Conservation (phyloP, 306 rosid species). For the Cucurbita maxima region DNA sequence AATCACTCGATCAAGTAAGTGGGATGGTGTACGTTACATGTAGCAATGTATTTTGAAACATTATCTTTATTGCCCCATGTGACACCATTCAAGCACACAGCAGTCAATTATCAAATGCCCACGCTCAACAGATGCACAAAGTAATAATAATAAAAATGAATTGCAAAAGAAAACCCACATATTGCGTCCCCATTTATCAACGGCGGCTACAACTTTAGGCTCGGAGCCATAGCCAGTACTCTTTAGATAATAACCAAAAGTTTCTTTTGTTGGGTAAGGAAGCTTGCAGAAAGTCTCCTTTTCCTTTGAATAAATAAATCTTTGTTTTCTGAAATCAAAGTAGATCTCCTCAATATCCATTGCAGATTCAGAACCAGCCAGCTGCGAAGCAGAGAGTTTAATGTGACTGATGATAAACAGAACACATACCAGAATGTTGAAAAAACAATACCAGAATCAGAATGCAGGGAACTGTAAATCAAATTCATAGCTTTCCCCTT, state of each 20-base stretch:
- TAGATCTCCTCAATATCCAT: slow-evolving; percentile 60
- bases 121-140: slow-evolving; percentile 6
- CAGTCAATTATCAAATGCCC: background rate
- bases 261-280: slow-evolving; percentile 85
- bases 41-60: background rate
- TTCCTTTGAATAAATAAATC: slow-evolving; percentile 64
- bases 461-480: background rate
- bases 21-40: background rate
- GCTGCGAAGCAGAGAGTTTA: slow-evolving; percentile 31
- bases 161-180: slow-evolving; percentile 44
- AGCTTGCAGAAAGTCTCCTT: slow-evolving; percentile 69
- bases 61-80: background rate
- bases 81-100: background rate
- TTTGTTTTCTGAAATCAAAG: slow-evolving; percentile 91
- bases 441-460: background rate
- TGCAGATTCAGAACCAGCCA: slow-evolving; percentile 44
- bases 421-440: background rate
- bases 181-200: slow-evolving; percentile 92
- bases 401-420: background rate
- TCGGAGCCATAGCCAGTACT: slow-evolving; percentile 83
- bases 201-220: slow-evolving; percentile 63
- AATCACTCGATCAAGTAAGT: background rate
- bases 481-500: background rate
- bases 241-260: slow-evolving; percentile 63
- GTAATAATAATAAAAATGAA: background rate